Evolutionary conservation across 257 asterid genomes (phyloP).

Genomic region (Fraxinus excelsior): DNA sequence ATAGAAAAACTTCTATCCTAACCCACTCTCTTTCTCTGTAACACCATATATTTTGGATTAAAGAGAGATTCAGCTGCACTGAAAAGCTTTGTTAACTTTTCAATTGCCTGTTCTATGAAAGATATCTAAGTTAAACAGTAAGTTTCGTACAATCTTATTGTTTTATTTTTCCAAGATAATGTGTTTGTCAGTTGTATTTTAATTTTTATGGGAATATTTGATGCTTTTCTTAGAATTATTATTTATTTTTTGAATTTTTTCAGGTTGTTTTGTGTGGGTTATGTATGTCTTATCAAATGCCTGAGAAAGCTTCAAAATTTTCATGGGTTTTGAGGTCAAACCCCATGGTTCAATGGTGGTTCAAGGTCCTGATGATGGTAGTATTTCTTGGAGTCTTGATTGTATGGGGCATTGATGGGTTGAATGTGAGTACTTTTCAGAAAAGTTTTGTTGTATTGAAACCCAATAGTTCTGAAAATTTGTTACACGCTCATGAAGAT

Average conservation of each 20-base stretch:
- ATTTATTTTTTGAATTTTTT: conserved; percentile 9
- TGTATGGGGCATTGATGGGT: conserved; percentile 53
- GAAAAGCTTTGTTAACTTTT: conserved; percentile 5
- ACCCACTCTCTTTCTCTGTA: not conserved
- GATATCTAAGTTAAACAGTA: conserved; percentile 27
- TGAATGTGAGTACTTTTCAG: conserved; percentile 32
- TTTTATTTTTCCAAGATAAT: conserved; percentile 34
- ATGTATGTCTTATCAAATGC: conserved; percentile 40
- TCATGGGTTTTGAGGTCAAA: conserved; percentile 57
- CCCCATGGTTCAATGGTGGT: conserved; percentile 57
- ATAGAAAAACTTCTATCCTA: not conserved
- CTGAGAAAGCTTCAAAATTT: conserved; percentile 51
- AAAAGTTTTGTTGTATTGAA: conserved; percentile 41
- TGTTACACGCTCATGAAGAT: conserved; percentile 33
- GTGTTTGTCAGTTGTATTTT: conserved; percentile 27
- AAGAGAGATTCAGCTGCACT: conserved; percentile 5
- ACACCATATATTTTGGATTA: not conserved
- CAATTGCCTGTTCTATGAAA: conserved; percentile 12
- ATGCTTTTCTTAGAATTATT: not conserved
- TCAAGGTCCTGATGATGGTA: conserved; percentile 51
- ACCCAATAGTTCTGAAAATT: conserved; percentile 30
- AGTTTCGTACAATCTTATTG: conserved; percentile 20
- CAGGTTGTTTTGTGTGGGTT: conserved; percentile 2
- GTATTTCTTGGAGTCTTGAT: conserved; percentile 59
- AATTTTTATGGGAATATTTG: not conserved